Percentiles rank a stretch among this genome's conserved stretches.
phyloP scores from a whole-genome alignment of 2,329 filamentous ascomycete genomes.

The Colletotrichum sp. region DNA sequence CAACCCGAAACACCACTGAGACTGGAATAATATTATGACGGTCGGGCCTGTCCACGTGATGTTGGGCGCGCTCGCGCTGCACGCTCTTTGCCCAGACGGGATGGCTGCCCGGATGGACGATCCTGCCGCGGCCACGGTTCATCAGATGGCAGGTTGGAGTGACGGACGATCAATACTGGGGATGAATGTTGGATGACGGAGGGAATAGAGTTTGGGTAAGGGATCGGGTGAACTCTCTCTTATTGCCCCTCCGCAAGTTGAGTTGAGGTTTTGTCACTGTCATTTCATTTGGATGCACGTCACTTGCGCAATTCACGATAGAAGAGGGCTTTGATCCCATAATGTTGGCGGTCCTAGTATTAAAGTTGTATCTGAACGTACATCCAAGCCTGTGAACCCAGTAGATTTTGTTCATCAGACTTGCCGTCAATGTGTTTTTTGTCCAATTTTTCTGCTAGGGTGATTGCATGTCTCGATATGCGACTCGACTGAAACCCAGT shows the following conservation, averaged over 20 bases:
- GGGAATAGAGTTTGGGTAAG: not conserved
- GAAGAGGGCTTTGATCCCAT: not conserved
- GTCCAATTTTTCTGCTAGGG: not conserved
- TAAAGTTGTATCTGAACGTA: constrained; percentile 15
- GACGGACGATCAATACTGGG: not conserved
- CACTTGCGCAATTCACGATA: not conserved
- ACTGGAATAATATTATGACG: not conserved
- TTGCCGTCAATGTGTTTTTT: not conserved
- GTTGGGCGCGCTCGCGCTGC: not conserved
- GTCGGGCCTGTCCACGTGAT: constrained; percentile 2
- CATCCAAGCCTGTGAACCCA: not conserved
- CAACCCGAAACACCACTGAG: constrained; percentile 20
- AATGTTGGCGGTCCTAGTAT: constrained; percentile 4
- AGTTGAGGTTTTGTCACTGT: not conserved
- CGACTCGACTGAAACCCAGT: not conserved
- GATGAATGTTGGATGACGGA: not conserved
- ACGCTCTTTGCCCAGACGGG: constrained; percentile 1
- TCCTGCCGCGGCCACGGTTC: not conserved
- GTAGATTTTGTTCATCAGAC: not conserved
- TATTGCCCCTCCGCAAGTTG: not conserved
- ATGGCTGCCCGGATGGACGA: not conserved
- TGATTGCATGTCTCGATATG: not conserved
- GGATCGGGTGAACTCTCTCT: not conserved
- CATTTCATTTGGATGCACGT: not conserved
- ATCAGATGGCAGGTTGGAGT: constrained; percentile 13